These are phyloP conservation scores for Ceratocystis papillata DNA, from an alignment of 2,329 filamentous ascomycete genomes.

Conservation along the genomic window DNA sequence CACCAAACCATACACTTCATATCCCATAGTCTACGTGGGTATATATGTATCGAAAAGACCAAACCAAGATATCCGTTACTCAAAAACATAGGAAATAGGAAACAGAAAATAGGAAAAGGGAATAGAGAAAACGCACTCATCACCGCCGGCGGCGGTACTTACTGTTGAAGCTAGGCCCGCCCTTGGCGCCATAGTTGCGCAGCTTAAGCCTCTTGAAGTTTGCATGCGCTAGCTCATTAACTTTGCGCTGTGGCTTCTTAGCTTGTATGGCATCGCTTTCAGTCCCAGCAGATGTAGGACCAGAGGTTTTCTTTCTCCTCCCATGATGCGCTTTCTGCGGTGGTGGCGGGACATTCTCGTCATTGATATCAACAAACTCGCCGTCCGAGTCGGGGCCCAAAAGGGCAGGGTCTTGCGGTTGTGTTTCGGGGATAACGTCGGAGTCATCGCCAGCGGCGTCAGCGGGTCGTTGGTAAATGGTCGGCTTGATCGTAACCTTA, in stretches of 20 bases:
- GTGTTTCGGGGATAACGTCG: constrained; percentile 35
- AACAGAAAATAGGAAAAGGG: neutral
- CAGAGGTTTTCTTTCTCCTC: constrained; percentile 22
- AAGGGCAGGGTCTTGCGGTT: constrained; percentile 25
- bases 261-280: constrained; percentile 30
- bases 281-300: constrained; percentile 10
- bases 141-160: constrained; percentile 44
- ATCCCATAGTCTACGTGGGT: neutral
- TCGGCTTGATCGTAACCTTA: constrained; percentile 52
- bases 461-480: constrained; percentile 39
- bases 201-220: constrained; percentile 59
- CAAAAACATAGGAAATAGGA: neutral
- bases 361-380: constrained; percentile 30
- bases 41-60: neutral
- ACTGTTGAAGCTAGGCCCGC: constrained; percentile 47
- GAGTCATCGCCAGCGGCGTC: constrained; percentile 32
- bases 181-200: constrained; percentile 51
- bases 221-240: constrained; percentile 52
- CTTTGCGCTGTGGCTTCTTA: constrained; percentile 45
- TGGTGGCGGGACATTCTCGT: constrained; percentile 15
- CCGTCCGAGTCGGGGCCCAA: constrained; percentile 25
- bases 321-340: neutral
- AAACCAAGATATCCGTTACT: neutral
- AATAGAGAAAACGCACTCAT: constrained; percentile 18
- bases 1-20: neutral